Evolutionary conservation across 2,329 filamentous ascomycete genomes (phyloP).

Genomic region (Ophiostoma fasciatum): DNA sequence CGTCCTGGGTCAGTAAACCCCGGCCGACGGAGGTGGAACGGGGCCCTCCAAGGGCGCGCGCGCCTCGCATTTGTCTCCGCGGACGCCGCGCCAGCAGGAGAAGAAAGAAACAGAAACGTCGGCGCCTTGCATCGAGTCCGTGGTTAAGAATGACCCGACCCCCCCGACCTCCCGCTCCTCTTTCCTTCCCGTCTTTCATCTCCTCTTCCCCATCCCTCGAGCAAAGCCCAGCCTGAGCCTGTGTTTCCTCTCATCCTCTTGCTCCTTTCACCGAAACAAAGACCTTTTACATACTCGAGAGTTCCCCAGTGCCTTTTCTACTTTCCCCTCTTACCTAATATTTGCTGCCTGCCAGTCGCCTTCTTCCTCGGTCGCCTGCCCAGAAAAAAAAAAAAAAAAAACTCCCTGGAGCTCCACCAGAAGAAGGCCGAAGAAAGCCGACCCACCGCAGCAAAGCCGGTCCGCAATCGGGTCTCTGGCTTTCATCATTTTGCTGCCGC

Average conservation of each 20-base stretch:
- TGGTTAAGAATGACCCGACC: conserved; percentile 4
- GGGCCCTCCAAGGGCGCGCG: conserved; percentile 4
- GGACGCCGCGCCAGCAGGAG: no score
- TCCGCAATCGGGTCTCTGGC: conserved; percentile 11
- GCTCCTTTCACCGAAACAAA: no score
- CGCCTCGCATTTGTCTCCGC: no score
- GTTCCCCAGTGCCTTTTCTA: no score
- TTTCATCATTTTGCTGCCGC: conserved; percentile 7
- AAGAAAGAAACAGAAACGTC: conserved; percentile 5
- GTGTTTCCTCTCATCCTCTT: not conserved
- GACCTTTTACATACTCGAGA: no score
- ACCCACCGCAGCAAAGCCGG: conserved; percentile 7
- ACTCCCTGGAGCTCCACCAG: no score
- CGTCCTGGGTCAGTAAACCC: conserved; percentile 5
- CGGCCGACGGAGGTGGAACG: conserved; percentile 8
- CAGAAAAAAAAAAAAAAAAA: not conserved
- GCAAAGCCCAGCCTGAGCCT: no score
- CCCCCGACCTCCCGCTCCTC: conserved; percentile 1
- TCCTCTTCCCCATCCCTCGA: not conserved
- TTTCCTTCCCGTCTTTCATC: not conserved
- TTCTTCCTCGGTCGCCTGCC: not conserved
- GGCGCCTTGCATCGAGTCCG: not conserved
- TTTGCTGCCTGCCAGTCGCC: no score
- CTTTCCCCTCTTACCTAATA: no score
- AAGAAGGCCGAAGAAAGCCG: no score